A percentile compares a stretch with the other conserved stretches of the same genome.
These are phyloP conservation scores for Leptographium wingfieldii DNA, from an alignment of 2,329 filamentous ascomycete genomes.

Conservation along the genomic window DNA sequence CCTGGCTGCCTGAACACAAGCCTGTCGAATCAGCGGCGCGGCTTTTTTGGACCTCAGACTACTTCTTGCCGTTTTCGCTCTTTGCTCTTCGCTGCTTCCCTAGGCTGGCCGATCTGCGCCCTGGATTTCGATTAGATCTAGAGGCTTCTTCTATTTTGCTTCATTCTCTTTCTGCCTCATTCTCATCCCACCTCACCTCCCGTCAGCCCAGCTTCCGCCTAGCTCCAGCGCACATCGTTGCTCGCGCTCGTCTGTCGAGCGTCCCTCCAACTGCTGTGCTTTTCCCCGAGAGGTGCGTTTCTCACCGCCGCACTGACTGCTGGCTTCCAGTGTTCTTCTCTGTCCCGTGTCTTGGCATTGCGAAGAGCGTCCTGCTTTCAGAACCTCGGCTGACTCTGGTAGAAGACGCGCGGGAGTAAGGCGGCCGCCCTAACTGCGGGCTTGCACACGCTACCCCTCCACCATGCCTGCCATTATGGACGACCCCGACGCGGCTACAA, in stretches of 20 bases:
- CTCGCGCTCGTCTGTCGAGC: neutral
- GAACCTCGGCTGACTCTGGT: neutral
- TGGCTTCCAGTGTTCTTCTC: too few relatives aligned
- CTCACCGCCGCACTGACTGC: too few relatives aligned
- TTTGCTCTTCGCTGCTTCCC: neutral
- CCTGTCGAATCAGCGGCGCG: neutral
- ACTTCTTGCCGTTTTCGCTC: neutral
- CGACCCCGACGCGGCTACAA: slow-evolving; percentile 57
- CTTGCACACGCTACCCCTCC: neutral
- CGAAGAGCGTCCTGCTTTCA: neutral
- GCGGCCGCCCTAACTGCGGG: neutral
- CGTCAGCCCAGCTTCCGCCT: neutral
- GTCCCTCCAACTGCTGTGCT: neutral
- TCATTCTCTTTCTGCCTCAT: neutral
- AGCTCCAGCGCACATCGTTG: neutral
- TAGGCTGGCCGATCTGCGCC: neutral
- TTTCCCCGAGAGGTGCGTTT: neutral
- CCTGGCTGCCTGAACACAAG: neutral
- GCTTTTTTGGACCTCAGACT: neutral
- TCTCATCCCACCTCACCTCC: neutral
- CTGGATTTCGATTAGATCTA: neutral
- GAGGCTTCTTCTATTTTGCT: neutral
- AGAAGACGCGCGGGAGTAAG: neutral
- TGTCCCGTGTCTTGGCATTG: neutral
- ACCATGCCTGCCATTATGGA: slow-evolving; percentile 67